Conservation (phyloP, 1,284 basidiomycete species). For the Thecaphora thlaspeos region DNA sequence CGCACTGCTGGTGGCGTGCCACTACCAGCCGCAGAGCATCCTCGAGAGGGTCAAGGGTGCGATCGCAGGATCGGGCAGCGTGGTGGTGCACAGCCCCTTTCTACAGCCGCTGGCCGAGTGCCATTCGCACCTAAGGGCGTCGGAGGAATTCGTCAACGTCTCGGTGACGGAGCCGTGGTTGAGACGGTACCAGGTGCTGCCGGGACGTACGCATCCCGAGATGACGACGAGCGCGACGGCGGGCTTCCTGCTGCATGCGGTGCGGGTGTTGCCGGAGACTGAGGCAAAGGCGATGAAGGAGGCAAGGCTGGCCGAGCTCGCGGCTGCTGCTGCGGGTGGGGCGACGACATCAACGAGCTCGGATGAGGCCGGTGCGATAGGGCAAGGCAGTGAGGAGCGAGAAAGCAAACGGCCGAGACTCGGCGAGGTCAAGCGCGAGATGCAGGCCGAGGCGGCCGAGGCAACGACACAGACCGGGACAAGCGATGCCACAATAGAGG, state of each 20-base stretch:
- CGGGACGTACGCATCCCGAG: slow-evolving; percentile 90
- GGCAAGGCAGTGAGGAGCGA: no score
- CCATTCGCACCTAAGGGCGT: slow-evolving; percentile 70
- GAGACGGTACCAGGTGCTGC: slow-evolving; percentile 87
- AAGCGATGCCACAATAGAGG: no score
- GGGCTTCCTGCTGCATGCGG: slow-evolving; percentile 80
- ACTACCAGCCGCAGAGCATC: slow-evolving; percentile 83
- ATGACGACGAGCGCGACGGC: slow-evolving; percentile 89
- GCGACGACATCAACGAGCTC: no score
- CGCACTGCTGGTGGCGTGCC: slow-evolving; percentile 72
- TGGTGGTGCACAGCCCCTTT: slow-evolving; percentile 82
- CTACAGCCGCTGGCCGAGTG: slow-evolving; percentile 72
- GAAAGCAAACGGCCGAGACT: not conserved
- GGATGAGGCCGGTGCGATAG: no score
- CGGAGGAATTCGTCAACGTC: slow-evolving; percentile 73
- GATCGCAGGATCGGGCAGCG: slow-evolving; percentile 77
- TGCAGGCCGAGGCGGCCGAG: not conserved
- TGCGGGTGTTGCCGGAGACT: slow-evolving; percentile 65
- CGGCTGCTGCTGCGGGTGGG: no score
- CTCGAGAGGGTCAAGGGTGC: slow-evolving; percentile 73
- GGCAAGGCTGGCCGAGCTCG: not conserved
- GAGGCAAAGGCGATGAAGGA: slow-evolving; percentile 18
- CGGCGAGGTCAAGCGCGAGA: no score
- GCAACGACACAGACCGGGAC: no score
- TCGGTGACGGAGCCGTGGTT: slow-evolving; percentile 84